Percentiles rank a stretch among this genome's conserved stretches.
phyloP scores from a whole-genome alignment of 2,329 filamentous ascomycete species.

The Neurospora sp. region DNA sequence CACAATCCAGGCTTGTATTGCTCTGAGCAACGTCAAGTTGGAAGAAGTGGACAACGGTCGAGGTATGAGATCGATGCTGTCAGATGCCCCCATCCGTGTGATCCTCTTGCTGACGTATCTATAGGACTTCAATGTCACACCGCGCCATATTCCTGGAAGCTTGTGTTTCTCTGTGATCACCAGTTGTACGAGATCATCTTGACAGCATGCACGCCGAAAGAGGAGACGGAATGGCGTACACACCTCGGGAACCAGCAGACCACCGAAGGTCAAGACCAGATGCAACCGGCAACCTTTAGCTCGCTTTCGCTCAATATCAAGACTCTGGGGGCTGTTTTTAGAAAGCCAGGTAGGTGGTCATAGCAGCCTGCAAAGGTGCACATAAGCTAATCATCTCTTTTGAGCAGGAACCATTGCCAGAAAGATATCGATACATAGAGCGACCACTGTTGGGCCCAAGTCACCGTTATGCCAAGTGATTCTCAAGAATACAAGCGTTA shows the following conservation, averaged over 20 bases:
- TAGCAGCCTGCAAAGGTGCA: no score
- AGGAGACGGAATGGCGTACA: conserved; percentile 71
- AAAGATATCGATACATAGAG: conserved; percentile 67
- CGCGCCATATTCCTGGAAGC: conserved; percentile 82
- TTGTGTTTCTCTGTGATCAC: conserved; percentile 69
- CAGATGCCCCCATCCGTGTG: conserved; percentile 9
- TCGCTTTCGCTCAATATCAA: conserved; percentile 62
- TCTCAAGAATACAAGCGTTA: conserved; percentile 71
- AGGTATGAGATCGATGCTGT: conserved; percentile 36
- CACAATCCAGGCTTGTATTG: conserved; percentile 63
- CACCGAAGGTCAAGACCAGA: conserved; percentile 35
- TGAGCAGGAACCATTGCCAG: conserved; percentile 48
- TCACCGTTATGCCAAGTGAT: conserved; percentile 65
- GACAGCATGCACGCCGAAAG: conserved; percentile 71
- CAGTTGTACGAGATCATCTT: conserved; percentile 77
- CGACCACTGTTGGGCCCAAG: conserved; percentile 62
- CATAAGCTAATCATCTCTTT: conserved; percentile 7
- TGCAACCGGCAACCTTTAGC: conserved; percentile 43
- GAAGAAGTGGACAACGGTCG: conserved; percentile 67
- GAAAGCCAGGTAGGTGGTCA: conserved; percentile 48
- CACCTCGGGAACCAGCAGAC: conserved; percentile 47
- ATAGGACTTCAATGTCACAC: conserved; percentile 82
- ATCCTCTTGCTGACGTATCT: conserved; percentile 2
- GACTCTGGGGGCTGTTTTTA: conserved; percentile 64
- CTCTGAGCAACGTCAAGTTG: conserved; percentile 53